A percentile compares a stretch with the other conserved stretches of the same genome.
Evolutionary conservation across 306 rosid genomes (phyloP).

Genomic region (Senna siamea): DNA sequence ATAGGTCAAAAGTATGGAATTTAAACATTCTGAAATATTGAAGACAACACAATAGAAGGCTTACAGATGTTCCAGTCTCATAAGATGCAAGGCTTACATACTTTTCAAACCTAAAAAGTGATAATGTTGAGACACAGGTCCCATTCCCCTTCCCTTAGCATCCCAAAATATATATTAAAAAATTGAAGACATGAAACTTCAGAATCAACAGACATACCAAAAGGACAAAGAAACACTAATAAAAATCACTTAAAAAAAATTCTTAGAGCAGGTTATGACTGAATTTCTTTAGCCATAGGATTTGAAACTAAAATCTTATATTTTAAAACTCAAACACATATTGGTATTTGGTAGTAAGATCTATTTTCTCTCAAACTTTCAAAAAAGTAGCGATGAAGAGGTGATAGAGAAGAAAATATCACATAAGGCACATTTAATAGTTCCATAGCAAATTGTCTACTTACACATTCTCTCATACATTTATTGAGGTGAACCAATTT

Average conservation of each 20-base stretch:
- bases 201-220: slow-evolving; percentile 25
- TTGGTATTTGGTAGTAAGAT: slow-evolving; percentile 16
- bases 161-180: slow-evolving; percentile 4
- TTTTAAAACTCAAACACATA: slow-evolving; percentile 13
- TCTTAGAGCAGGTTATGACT: slow-evolving; percentile 1
- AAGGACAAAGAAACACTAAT: slow-evolving; percentile 24
- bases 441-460: slow-evolving; percentile 4
- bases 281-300: slow-evolving; percentile 4
- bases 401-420: slow-evolving; percentile 3
- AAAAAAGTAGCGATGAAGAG: background rate
- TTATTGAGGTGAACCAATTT: slow-evolving; percentile 10
- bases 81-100: background rate
- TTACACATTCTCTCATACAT: background rate
- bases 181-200: slow-evolving; percentile 14
- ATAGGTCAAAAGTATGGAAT: background rate
- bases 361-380: background rate
- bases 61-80: background rate
- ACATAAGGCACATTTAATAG: background rate
- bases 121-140: background rate
- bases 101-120: background rate
- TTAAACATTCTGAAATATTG: background rate
- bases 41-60: background rate
- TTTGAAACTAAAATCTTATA: slow-evolving; percentile 19
- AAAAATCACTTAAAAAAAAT: slow-evolving; percentile 26
- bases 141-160: background rate